Evolutionary conservation across 306 rosid genomes (phyloP), one percentile per base, ranked within the genome.

Genomic region (Vigna trinervia): DNA sequence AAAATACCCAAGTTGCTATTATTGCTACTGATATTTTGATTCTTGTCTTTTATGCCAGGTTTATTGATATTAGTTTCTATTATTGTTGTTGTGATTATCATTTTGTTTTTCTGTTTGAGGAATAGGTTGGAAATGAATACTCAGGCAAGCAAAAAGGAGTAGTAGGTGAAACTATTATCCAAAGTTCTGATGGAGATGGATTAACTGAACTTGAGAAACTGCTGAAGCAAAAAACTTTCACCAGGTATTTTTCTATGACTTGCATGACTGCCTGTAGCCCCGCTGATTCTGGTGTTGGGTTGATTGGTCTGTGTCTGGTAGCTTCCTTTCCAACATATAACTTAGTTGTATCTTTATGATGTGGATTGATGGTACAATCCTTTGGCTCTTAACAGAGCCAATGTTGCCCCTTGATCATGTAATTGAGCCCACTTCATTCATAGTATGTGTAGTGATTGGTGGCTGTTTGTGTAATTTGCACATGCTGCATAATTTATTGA

Each of bases 211-310:
- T 92, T 61, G 97, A 96, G 87, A 84, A 91, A 66, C 80, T 96
- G 58, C 77, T 96, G 61, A 85, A 85, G 83, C 90, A 91, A 77
- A 93, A 96, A 77, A 91, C 98, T 50, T 93, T 91, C 77, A 85
- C 96, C 70, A 96, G 97, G 99, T 84, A 84, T 80, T 56, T 76
- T 78, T 67, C 9, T 71, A 41, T 71, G 36, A 64, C 41, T n/a
- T 82, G 69, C 52, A 41, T 65, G 30, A 64, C n/a, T 64, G 4
- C 47, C 12, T 20, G 82, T 19, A 76, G 76, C 63, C 62, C 50
- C 63, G 19, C 65, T 74, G 63, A 43, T 74, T 84, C 77, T 61
- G 52, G 46, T 78, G 51, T 28, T 56, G 48, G 14, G 62, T 48
- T 48, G 54, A 5, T 20, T 22, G n/a, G 32, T 60, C 9, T 69